phyloP scores from a whole-genome alignment of 306 rosid species.

The Chamaecrista fasciculata region DNA sequence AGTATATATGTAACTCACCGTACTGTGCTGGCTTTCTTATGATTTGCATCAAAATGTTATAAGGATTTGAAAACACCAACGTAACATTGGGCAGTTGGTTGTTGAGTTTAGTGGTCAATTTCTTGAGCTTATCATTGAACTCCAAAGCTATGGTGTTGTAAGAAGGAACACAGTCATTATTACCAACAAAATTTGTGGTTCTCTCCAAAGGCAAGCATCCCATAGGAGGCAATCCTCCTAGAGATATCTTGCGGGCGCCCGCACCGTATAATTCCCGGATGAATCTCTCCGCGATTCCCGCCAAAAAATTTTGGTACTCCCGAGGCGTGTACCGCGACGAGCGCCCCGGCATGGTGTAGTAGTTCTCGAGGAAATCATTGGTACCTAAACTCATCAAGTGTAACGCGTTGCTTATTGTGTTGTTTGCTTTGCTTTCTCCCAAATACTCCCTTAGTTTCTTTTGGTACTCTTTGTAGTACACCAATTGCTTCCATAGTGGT shows the following conservation, averaged over 20 bases:
- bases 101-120: conserved; percentile 36
- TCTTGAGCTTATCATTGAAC: conserved; percentile 39
- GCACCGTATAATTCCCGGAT: conserved; percentile 45
- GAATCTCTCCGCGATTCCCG: conserved; percentile 47
- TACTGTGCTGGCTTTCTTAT: conserved; percentile 33
- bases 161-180: conserved; percentile 35
- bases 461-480: conserved; percentile 64
- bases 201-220: conserved; percentile 87
- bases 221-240: conserved; percentile 76
- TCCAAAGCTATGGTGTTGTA: conserved; percentile 45
- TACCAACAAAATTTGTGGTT: conserved; percentile 39
- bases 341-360: conserved; percentile 49
- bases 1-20: conserved; percentile 28
- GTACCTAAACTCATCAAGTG: conserved; percentile 71
- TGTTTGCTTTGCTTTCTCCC: conserved; percentile 48
- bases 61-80: conserved; percentile 39
- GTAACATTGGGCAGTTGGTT: conserved; percentile 37
- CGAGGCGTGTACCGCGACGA: conserved; percentile 37
- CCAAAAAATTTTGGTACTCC: conserved; percentile 51
- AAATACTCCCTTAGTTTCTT: conserved; percentile 42
- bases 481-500: conserved; percentile 76
- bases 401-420: conserved; percentile 41
- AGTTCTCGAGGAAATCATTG: conserved; percentile 72
- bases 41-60: conserved; percentile 25
- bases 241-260: conserved; percentile 60